A percentile compares a stretch with the other conserved stretches of the same genome.
Conservation (phyloP, 1,139 yeast genomes). For the Saccharomyces pastorianus region DNA sequence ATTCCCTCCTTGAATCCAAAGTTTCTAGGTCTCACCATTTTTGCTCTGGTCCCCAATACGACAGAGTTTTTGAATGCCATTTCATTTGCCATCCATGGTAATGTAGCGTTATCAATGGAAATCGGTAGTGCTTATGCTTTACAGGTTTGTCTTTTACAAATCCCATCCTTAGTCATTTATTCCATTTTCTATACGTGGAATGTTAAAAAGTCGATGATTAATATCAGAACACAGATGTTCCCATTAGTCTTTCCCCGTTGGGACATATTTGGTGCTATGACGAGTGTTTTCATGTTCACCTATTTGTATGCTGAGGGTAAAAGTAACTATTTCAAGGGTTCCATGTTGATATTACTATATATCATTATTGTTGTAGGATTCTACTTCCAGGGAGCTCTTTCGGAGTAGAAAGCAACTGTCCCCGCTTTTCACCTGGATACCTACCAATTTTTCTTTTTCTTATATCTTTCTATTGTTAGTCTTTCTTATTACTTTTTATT, state of each 20-base stretch:
- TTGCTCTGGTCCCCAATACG: conserved; percentile 93
- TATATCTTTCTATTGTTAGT: neutral
- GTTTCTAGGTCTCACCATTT: conserved; percentile 84
- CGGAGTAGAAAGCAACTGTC: neutral
- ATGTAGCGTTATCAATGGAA: conserved; percentile 93
- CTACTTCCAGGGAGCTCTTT: conserved; percentile 47
- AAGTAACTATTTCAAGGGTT: conserved; percentile 91
- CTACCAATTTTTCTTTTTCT: neutral
- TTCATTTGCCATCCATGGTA: conserved; percentile 92
- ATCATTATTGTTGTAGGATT: conserved; percentile 74
- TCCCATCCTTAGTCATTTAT: conserved; percentile 80
- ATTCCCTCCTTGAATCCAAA: conserved; percentile 74
- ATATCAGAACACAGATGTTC: conserved; percentile 48
- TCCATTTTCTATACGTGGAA: conserved; percentile 42
- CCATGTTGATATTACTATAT: conserved; percentile 74
- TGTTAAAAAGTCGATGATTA: conserved; percentile 31
- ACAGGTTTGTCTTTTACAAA: conserved; percentile 91
- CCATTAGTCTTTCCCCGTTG: conserved; percentile 88
- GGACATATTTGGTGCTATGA: conserved; percentile 83
- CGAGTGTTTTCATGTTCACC: conserved; percentile 82
- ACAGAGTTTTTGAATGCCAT: conserved; percentile 96
- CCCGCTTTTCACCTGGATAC: neutral
- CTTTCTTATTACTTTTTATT: neutral
- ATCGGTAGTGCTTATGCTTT: conserved; percentile 96
- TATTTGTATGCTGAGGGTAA: conserved; percentile 96